Evolutionary conservation across 2,329 filamentous ascomycete genomes (phyloP).

Genomic region (Cladophialophora chaetospira): DNA sequence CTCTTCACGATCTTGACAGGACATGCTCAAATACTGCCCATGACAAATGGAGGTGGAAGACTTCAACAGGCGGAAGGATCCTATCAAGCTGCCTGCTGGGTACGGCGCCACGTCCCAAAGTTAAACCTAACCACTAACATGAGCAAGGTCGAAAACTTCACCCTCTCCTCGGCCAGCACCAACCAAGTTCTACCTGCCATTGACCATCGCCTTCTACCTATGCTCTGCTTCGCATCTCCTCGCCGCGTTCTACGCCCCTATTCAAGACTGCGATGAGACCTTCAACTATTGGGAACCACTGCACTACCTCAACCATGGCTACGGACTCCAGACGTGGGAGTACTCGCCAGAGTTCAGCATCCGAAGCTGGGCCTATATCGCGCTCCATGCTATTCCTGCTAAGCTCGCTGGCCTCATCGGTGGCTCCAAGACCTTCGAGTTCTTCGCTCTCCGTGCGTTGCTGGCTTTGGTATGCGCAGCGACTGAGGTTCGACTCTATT

Average conservation of each 20-base stretch:
- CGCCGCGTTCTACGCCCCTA: conserved; percentile 80
- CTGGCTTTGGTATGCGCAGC: conserved; percentile 76
- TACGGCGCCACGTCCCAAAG: background rate
- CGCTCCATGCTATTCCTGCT: conserved; percentile 72
- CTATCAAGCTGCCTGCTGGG: conserved; percentile 16
- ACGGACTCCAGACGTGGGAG: conserved; percentile 97
- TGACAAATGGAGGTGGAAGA: too few species aligned
- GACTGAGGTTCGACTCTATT: conserved; percentile 80
- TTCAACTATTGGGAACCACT: conserved; percentile 99
- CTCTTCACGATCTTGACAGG: too few species aligned
- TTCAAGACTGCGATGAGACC: conserved; percentile 97
- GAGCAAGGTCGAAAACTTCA: conserved; percentile 8
- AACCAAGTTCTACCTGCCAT: conserved; percentile 63
- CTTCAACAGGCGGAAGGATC: conserved; percentile 17
- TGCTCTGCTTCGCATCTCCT: conserved; percentile 73
- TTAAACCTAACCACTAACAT: background rate
- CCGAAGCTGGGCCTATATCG: conserved; percentile 89
- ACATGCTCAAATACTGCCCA: too few species aligned
- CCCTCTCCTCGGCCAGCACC: conserved; percentile 44
- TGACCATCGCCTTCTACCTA: conserved; percentile 76
- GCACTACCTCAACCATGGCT: conserved; percentile 89
- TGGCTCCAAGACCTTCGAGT: conserved; percentile 62
- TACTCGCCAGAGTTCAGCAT: conserved; percentile 95
- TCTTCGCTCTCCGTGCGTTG: conserved; percentile 79
- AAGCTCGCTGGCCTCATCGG: conserved; percentile 63